Evolutionary conservation across 176 grass and related monocot species (phyloP).

Genomic region (Eragrostis nindensis): DNA sequence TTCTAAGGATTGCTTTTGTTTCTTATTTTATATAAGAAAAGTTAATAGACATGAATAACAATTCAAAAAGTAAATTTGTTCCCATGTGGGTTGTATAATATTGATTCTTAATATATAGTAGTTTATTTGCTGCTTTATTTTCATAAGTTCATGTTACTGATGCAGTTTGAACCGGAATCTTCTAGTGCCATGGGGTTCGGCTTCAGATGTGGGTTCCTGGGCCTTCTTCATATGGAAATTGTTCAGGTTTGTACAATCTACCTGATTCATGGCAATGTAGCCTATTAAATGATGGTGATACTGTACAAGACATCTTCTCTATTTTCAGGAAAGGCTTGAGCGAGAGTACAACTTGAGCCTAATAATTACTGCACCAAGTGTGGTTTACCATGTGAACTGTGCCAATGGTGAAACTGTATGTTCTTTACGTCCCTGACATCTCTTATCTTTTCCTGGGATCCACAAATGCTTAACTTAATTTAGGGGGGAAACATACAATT

Average conservation of each 20-base stretch:
- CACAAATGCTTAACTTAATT: constrained; percentile 6
- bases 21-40: constrained; percentile 24
- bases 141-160: constrained; percentile 28
- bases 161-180: constrained; percentile 94
- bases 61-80: neutral
- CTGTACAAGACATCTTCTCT: constrained; percentile 35
- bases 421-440: constrained; percentile 17
- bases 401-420: constrained; percentile 78
- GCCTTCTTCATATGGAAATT: constrained; percentile 99
- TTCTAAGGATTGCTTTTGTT: neutral
- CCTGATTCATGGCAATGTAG: constrained; percentile 33
- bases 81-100: constrained; percentile 18
- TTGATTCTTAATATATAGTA: constrained; percentile 13
- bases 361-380: constrained; percentile 98
- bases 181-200: constrained; percentile 98
- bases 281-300: constrained; percentile 27
- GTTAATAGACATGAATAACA: neutral
- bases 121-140: constrained; percentile 12
- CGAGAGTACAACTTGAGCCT: constrained; percentile 95
- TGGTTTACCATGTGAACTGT: constrained; percentile 90
- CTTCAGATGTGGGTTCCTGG: constrained; percentile 96
- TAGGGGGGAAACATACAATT: neutral
- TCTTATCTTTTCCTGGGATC: constrained; percentile 16
- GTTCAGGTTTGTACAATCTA: constrained; percentile 76
- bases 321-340: constrained; percentile 98